Conservation (phyloP, 306 rosid genomes). For the Trifolium pratense region DNA sequence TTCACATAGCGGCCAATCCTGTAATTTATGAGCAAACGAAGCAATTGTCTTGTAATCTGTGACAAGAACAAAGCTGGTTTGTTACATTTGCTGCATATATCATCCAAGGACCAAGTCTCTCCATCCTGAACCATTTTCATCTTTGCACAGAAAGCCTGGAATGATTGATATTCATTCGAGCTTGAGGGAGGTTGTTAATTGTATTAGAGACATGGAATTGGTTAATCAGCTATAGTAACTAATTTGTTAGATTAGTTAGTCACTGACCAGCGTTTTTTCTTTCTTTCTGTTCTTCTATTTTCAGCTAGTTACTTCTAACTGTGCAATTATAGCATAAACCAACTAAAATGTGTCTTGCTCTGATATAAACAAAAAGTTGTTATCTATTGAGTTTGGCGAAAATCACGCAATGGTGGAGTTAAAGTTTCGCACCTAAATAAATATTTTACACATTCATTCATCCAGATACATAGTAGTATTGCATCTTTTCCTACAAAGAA, state of each 20-base stretch:
- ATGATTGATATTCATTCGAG: not conserved
- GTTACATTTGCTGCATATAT: too few species aligned
- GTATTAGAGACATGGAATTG: not conserved
- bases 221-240: not conserved
- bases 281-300: not conserved
- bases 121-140: too few species aligned
- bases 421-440: not conserved
- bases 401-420: not conserved
- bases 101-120: not conserved
- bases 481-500: conserved; percentile 1
- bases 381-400: not conserved
- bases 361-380: too few species aligned
- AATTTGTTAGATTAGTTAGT: not conserved
- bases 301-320: not conserved
- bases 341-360: not conserved
- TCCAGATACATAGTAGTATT: not conserved
- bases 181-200: too few species aligned
- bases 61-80: not conserved
- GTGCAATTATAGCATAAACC: not conserved
- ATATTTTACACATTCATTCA: not conserved
- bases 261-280: not conserved
- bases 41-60: not conserved
- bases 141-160: not conserved
- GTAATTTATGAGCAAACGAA: not conserved
- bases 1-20: not conserved